phyloP scores from a whole-genome alignment of 2,329 filamentous ascomycete genomes.

The Plectosphaerella plurivora region DNA sequence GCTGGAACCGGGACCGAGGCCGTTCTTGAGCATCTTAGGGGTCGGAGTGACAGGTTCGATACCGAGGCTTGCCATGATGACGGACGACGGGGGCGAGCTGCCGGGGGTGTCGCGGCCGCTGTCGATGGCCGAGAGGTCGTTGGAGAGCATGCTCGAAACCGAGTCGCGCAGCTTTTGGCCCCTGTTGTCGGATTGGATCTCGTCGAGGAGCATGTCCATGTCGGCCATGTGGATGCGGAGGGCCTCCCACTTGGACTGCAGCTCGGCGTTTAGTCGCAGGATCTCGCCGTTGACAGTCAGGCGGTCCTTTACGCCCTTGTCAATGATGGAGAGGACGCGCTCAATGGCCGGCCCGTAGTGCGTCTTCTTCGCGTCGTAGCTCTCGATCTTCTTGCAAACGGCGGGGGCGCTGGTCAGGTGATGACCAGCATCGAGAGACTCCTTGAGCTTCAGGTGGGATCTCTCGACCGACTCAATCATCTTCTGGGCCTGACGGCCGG shows the following conservation, averaged over 20 bases:
- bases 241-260: slow-evolving; percentile 75
- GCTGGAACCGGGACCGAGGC: slow-evolving; percentile 20
- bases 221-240: slow-evolving; percentile 74
- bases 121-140: slow-evolving; percentile 67
- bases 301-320: slow-evolving; percentile 92
- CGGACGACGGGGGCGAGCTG: slow-evolving; percentile 59
- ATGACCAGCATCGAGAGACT: slow-evolving; percentile 70
- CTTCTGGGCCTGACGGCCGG: slow-evolving; percentile 85
- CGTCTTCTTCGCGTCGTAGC: slow-evolving; percentile 88
- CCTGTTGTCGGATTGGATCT: slow-evolving; percentile 57
- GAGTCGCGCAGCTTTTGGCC: slow-evolving; percentile 84
- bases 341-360: slow-evolving; percentile 94
- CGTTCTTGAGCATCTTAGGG: slow-evolving; percentile 28
- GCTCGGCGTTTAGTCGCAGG: slow-evolving; percentile 76
- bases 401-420: slow-evolving; percentile 67
- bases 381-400: slow-evolving; percentile 81
- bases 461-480: slow-evolving; percentile 95
- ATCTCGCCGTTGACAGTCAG: slow-evolving; percentile 96
- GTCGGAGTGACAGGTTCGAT: slow-evolving; percentile 42
- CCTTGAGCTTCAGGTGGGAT: slow-evolving; percentile 76
- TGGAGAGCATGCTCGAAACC: slow-evolving; percentile 85
- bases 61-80: slow-evolving; percentile 54
- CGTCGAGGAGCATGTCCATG: slow-evolving; percentile 71
- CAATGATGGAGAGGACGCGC: slow-evolving; percentile 85
- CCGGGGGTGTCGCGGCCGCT: slow-evolving; percentile 69